phyloP scores from a whole-genome alignment of 1,284 basidiomycete genomes.

The Ceratobasidium sp. region DNA sequence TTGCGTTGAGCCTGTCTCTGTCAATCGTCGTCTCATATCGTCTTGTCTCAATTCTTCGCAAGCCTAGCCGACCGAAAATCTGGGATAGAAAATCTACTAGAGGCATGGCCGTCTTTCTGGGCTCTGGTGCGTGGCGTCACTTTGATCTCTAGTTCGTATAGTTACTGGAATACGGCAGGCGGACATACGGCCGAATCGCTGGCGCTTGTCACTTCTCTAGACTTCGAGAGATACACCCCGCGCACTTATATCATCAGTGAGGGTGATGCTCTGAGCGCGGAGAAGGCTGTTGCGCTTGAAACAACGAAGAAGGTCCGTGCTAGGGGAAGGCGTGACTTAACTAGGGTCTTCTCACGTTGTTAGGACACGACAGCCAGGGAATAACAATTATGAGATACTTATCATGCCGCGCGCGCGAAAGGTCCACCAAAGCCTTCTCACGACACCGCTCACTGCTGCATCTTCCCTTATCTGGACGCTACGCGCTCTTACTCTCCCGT shows the following conservation, averaged over 20 bases:
- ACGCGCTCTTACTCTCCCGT: slow-evolving; percentile 68
- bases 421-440: slow-evolving; percentile 83
- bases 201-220: slow-evolving; percentile 79
- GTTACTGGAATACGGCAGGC: slow-evolving; percentile 64
- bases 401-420: slow-evolving; percentile 86
- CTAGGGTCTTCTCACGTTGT: neutral
- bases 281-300: slow-evolving; percentile 81
- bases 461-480: slow-evolving; percentile 72
- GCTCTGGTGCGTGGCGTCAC: slow-evolving; percentile 64
- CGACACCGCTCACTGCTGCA: slow-evolving; percentile 74
- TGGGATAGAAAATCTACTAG: slow-evolving; percentile 53
- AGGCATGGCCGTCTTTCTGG: slow-evolving; percentile 69
- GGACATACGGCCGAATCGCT: slow-evolving; percentile 95
- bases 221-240: slow-evolving; percentile 80
- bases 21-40: slow-evolving; percentile 30
- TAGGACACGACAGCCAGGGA: slow-evolving; percentile 28
- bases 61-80: neutral
- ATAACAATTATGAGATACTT: slow-evolving; percentile 61
- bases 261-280: slow-evolving; percentile 83
- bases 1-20: neutral
- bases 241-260: slow-evolving; percentile 87
- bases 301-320: slow-evolving; percentile 53
- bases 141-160: slow-evolving; percentile 37
- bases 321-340: neutral
- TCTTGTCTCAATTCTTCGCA: neutral